phyloP scores from a whole-genome alignment of 805 yeast genomes.

The Candida taoyuanica region DNA sequence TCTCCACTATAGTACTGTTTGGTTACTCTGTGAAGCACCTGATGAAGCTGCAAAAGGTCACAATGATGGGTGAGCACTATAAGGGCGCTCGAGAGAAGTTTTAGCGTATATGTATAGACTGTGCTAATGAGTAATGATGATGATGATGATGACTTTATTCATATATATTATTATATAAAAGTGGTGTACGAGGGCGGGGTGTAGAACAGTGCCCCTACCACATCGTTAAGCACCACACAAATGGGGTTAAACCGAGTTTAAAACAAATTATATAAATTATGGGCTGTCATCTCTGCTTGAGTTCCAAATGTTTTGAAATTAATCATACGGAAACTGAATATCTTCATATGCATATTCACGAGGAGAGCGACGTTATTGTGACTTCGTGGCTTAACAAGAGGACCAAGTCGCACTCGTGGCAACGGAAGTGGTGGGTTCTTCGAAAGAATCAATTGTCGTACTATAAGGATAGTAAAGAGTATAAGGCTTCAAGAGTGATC shows the following conservation, averaged over 20 bases:
- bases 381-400: slow-evolving; percentile 32
- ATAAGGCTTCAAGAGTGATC: slow-evolving; percentile 34
- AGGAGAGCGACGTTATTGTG: slow-evolving; percentile 2
- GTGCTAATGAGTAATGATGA: background rate
- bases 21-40: slow-evolving; percentile 51
- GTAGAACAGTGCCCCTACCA: too few species aligned
- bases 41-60: slow-evolving; percentile 64
- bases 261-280: too few species aligned
- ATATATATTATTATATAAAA: too few species aligned
- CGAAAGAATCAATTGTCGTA: slow-evolving; percentile 35
- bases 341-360: too few species aligned
- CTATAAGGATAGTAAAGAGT: slow-evolving; percentile 36
- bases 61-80: slow-evolving; percentile 48
- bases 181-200: too few species aligned
- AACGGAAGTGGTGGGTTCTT: slow-evolving; percentile 36
- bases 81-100: slow-evolving; percentile 7
- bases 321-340: too few species aligned
- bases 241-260: too few species aligned
- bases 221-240: too few species aligned
- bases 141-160: too few species aligned
- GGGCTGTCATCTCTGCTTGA: too few species aligned
- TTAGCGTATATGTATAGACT: too few species aligned
- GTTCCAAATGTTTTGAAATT: too few species aligned
- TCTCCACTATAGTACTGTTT: slow-evolving; percentile 47
- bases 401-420: slow-evolving; percentile 34